Conservation (phyloP, 768 basidiomycete species). For the Kwoniella europaea region DNA sequence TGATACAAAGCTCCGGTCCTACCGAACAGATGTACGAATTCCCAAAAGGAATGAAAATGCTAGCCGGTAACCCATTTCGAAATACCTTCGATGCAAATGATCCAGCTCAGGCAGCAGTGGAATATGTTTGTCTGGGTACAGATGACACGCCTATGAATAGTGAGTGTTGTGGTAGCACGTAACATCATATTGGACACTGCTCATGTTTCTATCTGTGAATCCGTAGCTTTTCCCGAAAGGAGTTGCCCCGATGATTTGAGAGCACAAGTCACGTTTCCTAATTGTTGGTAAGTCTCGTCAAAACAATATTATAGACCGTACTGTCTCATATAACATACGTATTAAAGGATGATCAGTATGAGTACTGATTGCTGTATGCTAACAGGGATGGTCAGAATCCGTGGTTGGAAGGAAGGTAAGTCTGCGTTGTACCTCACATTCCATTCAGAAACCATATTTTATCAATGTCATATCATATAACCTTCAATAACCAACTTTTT, state of each 20-base stretch:
- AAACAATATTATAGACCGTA: too few species aligned
- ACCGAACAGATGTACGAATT: constrained; percentile 40
- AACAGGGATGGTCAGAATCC: constrained; percentile 39
- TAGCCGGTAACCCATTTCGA: constrained; percentile 38
- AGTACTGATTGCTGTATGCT: too few species aligned
- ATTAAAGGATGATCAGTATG: background rate
- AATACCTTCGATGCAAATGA: constrained; percentile 26
- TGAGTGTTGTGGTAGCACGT: background rate
- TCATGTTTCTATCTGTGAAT: too few species aligned
- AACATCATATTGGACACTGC: too few species aligned
- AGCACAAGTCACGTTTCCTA: constrained; percentile 42
- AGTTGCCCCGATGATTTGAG: constrained; percentile 38
- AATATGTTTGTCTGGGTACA: constrained; percentile 34
- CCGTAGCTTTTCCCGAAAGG: constrained; percentile 6
- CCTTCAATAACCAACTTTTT: too few species aligned
- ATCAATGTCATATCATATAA: too few species aligned
- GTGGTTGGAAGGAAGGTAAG: constrained; percentile 31
- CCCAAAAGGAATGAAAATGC: constrained; percentile 44
- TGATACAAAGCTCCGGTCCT: constrained; percentile 14
- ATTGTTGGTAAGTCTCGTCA: constrained; percentile 32
- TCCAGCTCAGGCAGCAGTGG: constrained; percentile 29
- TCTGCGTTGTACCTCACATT: background rate
- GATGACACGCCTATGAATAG: constrained; percentile 18
- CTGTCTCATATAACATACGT: too few species aligned
- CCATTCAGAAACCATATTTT: too few species aligned